Percentiles rank a stretch among this genome's conserved stretches.
phyloP scores from a whole-genome alignment of 2,329 filamentous ascomycete species.

The Venturia nashicola region DNA sequence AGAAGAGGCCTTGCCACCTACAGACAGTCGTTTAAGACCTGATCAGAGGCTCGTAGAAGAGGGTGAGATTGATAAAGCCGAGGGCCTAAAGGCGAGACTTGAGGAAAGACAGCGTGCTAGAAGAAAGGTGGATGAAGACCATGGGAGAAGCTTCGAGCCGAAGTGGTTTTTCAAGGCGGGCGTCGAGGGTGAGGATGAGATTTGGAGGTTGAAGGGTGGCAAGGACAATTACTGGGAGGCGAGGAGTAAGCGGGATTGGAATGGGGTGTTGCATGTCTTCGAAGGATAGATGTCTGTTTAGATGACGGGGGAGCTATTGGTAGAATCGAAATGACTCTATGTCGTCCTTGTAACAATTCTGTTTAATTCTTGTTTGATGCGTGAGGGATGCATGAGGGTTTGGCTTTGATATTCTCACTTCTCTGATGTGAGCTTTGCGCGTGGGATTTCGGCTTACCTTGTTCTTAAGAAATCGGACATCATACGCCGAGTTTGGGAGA shows the following conservation, averaged over 20 bases:
- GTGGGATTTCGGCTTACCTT: too few relatives aligned
- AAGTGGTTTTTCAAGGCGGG: constrained; percentile 70
- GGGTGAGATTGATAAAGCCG: constrained; percentile 71
- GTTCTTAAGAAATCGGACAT: too few relatives aligned
- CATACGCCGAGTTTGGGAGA: too few relatives aligned
- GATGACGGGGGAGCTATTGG: neutral
- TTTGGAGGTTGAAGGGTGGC: constrained; percentile 57
- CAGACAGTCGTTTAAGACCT: constrained; percentile 71
- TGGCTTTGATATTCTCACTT: too few relatives aligned
- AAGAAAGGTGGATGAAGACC: constrained; percentile 62
- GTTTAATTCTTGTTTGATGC: neutral
- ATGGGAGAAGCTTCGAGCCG: constrained; percentile 59
- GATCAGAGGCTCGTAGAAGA: constrained; percentile 80
- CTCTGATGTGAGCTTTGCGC: too few relatives aligned
- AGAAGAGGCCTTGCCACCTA: constrained; percentile 59
- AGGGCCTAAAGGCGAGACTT: constrained; percentile 67
- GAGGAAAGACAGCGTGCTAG: constrained; percentile 76
- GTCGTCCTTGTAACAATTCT: neutral
- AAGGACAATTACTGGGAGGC: constrained; percentile 94
- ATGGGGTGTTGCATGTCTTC: constrained; percentile 38
- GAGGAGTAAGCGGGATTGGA: constrained; percentile 57
- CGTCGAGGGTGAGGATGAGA: constrained; percentile 26
- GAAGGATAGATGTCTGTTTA: neutral
- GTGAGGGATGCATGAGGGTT: neutral
- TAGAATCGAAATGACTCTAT: neutral